A percentile compares a stretch with the other conserved stretches of the same genome.
Evolutionary conservation across 345 rosid species (phyloP).

Genomic region (Dovyalis caffra): DNA sequence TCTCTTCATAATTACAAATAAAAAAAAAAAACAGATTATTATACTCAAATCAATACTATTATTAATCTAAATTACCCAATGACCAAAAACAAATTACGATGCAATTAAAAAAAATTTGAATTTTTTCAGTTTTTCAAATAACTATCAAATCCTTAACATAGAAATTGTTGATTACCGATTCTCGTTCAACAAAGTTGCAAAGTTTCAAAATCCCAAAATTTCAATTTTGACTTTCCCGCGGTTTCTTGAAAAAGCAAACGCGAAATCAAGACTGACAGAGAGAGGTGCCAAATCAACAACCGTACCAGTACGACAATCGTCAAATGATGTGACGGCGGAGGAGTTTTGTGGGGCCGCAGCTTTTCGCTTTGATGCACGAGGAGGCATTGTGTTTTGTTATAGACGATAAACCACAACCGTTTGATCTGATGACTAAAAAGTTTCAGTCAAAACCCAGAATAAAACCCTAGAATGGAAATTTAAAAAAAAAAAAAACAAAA

Average conservation of each 20-base stretch:
- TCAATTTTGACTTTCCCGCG: constrained; percentile 17
- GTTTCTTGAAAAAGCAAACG: constrained; percentile 26
- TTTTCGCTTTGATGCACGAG: constrained; percentile 49
- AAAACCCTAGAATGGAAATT: not conserved
- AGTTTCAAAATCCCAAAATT: too few species aligned
- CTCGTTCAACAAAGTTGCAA: not conserved
- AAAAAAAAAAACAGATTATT: too few species aligned
- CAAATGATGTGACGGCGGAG: constrained; percentile 31
- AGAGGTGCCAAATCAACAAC: not conserved
- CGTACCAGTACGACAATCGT: constrained; percentile 30
- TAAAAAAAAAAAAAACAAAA: not conserved
- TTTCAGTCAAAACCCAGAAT: constrained; percentile 10
- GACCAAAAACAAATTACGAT: too few species aligned
- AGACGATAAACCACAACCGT: constrained; percentile 25
- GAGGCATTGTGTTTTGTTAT: constrained; percentile 22
- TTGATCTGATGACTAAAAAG: constrained; percentile 18
- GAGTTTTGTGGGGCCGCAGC: constrained; percentile 37
- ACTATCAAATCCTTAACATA: too few species aligned
- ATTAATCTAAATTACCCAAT: too few species aligned
- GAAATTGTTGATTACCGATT: too few species aligned
- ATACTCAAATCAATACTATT: too few species aligned
- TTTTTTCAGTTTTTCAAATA: too few species aligned
- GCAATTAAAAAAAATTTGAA: too few species aligned
- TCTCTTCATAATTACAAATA: too few species aligned
- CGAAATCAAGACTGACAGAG: not conserved